Evolutionary conservation across 2,329 filamentous ascomycete genomes (phyloP).

Genomic region (Epichloe elymi): DNA sequence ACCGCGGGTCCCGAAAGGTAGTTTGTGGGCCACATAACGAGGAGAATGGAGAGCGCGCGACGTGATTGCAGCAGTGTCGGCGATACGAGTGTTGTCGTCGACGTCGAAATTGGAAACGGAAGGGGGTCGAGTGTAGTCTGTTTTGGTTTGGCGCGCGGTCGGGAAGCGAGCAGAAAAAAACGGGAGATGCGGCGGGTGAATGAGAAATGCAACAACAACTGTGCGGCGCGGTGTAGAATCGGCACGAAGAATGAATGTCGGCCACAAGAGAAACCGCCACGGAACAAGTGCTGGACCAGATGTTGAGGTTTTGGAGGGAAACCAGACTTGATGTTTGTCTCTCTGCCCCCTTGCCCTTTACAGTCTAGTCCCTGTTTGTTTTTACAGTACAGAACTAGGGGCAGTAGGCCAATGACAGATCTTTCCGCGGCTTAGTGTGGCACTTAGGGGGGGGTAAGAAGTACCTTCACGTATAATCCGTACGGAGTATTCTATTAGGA

Average conservation of each 20-base stretch:
- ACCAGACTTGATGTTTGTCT: too few species aligned
- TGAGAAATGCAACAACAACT: background rate
- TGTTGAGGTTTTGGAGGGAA: background rate
- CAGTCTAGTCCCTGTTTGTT: too few species aligned
- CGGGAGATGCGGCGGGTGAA: background rate
- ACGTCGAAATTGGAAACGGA: background rate
- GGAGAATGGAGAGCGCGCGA: background rate
- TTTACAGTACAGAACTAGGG: too few species aligned
- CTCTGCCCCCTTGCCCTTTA: too few species aligned
- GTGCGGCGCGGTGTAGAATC: background rate
- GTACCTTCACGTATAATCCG: too few species aligned
- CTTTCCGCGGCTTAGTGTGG: too few species aligned
- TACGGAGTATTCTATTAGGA: too few species aligned
- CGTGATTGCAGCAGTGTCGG: background rate
- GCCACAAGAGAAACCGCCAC: background rate
- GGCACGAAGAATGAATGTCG: background rate
- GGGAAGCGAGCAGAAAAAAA: background rate
- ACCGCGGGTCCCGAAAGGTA: constrained; percentile 14
- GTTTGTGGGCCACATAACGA: constrained; percentile 15
- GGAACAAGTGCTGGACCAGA: background rate
- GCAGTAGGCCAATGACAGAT: too few species aligned
- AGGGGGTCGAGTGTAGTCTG: background rate
- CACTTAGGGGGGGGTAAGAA: too few species aligned
- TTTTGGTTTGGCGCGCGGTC: background rate
- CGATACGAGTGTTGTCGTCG: background rate